A percentile compares a stretch with the other conserved stretches of the same genome.
These are phyloP conservation scores for Termitomyces sp. DNA, from an alignment of 768 basidiomycete genomes.

Conservation along the genomic window DNA sequence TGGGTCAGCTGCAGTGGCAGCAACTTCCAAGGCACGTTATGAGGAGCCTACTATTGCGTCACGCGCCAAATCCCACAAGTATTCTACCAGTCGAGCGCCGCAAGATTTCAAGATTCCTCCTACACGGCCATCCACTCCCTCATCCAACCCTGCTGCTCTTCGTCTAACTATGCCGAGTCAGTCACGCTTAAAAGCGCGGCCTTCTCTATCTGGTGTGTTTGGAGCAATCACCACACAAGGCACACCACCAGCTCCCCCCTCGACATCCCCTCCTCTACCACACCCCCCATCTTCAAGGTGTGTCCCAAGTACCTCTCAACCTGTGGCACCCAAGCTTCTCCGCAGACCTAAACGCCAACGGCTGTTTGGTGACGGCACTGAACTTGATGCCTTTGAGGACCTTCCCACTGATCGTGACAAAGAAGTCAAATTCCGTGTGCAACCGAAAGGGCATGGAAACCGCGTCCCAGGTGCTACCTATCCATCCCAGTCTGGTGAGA, in stretches of 20 bases:
- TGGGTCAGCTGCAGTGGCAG: slow-evolving; percentile 36
- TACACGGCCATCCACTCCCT: slow-evolving; percentile 76
- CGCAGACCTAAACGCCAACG: slow-evolving; percentile 75
- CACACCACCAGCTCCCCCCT: slow-evolving; percentile 52
- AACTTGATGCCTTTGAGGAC: slow-evolving; percentile 86
- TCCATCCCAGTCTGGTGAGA: slow-evolving; percentile 37
- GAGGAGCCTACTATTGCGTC: slow-evolving; percentile 82
- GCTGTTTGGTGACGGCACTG: slow-evolving; percentile 85
- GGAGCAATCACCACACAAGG: slow-evolving; percentile 48
- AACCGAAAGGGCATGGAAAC: slow-evolving; percentile 66
- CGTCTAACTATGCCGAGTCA: slow-evolving; percentile 89
- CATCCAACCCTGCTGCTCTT: slow-evolving; percentile 71
- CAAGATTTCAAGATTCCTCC: slow-evolving; percentile 74
- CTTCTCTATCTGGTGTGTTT: slow-evolving; percentile 77
- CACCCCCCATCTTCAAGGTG: slow-evolving; percentile 57
- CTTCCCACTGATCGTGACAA: slow-evolving; percentile 83
- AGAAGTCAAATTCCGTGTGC: slow-evolving; percentile 71
- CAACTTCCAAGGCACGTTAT: slow-evolving; percentile 54
- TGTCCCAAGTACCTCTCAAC: slow-evolving; percentile 35
- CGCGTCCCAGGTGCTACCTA: slow-evolving; percentile 59
- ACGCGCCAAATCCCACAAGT: slow-evolving; percentile 68
- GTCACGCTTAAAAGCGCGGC: slow-evolving; percentile 69
- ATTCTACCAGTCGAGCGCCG: slow-evolving; percentile 62
- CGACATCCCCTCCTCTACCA: slow-evolving; percentile 21
- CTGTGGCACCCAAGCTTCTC: slow-evolving; percentile 61